Percentiles rank a stretch among this genome's conserved stretches.
Evolutionary conservation across 2,329 filamentous ascomycete species (phyloP).

Genomic region (Hypocreales sp.): DNA sequence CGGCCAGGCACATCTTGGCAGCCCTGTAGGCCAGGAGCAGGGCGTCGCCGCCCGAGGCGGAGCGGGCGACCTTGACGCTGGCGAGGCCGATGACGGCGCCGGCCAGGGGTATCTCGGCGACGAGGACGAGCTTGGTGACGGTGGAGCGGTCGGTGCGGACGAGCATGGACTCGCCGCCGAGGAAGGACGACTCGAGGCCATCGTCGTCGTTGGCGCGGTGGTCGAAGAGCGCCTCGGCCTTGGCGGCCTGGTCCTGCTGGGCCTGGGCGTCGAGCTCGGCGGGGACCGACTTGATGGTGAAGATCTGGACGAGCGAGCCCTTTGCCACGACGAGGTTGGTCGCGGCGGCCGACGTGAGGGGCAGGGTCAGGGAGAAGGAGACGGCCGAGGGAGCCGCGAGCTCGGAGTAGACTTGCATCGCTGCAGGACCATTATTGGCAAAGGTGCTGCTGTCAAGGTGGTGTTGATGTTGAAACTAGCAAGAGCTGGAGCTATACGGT

Average conservation of each 20-base stretch:
- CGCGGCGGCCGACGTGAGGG: conserved; percentile 60
- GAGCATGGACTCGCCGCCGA: conserved; percentile 45
- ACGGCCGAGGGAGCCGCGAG: conserved; percentile 87
- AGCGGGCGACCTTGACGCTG: conserved; percentile 55
- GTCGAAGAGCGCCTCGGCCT: conserved; percentile 32
- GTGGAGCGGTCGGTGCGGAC: conserved; percentile 47
- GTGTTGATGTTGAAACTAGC: too few relatives aligned
- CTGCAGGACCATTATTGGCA: conserved; percentile 20
- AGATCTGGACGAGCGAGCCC: conserved; percentile 86
- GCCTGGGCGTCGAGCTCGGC: conserved; percentile 41
- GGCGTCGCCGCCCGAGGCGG: conserved; percentile 68
- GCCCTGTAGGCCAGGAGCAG: conserved; percentile 75
- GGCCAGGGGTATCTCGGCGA: conserved; percentile 70
- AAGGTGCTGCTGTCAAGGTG: too few relatives aligned
- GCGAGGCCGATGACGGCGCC: conserved; percentile 76
- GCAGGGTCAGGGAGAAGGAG: conserved; percentile 67
- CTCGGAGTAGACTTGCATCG: conserved; percentile 97
- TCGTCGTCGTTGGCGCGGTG: conserved; percentile 42
- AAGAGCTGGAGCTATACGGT: too few relatives aligned
- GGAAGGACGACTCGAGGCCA: conserved; percentile 49
- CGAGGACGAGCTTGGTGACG: conserved; percentile 65
- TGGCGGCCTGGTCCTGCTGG: conserved; percentile 17
- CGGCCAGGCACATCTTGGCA: conserved; percentile 81
- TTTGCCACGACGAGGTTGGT: conserved; percentile 85
- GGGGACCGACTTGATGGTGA: conserved; percentile 52